A percentile compares a stretch with the other conserved stretches of the same genome.
Evolutionary conservation across 805 yeast genomes (phyloP).

Genomic region (Kluyveromyces lactis): DNA sequence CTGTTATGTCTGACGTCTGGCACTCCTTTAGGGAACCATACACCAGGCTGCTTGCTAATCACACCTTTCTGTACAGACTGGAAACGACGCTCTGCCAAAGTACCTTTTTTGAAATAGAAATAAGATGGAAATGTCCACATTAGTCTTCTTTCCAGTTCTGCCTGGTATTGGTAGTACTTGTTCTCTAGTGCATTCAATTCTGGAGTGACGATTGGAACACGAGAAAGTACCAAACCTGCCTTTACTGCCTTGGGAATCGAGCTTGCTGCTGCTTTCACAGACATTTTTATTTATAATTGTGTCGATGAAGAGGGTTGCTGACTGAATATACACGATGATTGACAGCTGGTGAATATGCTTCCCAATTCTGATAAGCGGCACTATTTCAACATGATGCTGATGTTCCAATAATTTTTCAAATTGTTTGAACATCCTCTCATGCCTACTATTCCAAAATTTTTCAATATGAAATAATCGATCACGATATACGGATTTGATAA

Average conservation of each 20-base stretch:
- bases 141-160: conserved; percentile 76
- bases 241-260: conserved; percentile 17
- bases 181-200: conserved; percentile 64
- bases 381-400: too few relatives aligned
- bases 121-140: conserved; percentile 98
- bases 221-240: conserved; percentile 59
- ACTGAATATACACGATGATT: too few relatives aligned
- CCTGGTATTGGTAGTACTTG: conserved; percentile 74
- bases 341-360: too few relatives aligned
- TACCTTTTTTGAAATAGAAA: conserved; percentile 84
- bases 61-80: conserved; percentile 71
- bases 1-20: conserved; percentile 85
- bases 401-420: too few relatives aligned
- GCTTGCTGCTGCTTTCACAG: conserved; percentile 10
- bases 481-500: too few relatives aligned
- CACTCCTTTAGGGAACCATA: conserved; percentile 72
- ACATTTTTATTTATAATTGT: not conserved
- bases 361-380: too few relatives aligned
- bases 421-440: too few relatives aligned
- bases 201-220: conserved; percentile 80
- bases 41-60: conserved; percentile 59
- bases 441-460: conserved; percentile 29
- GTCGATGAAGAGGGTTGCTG: too few relatives aligned
- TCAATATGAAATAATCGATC: too few relatives aligned
- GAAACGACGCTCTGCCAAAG: conserved; percentile 77